These are phyloP conservation scores for Aspergillus puulaauensis DNA, from an alignment of 2,329 filamentous ascomycete species.

Conservation along the genomic window DNA sequence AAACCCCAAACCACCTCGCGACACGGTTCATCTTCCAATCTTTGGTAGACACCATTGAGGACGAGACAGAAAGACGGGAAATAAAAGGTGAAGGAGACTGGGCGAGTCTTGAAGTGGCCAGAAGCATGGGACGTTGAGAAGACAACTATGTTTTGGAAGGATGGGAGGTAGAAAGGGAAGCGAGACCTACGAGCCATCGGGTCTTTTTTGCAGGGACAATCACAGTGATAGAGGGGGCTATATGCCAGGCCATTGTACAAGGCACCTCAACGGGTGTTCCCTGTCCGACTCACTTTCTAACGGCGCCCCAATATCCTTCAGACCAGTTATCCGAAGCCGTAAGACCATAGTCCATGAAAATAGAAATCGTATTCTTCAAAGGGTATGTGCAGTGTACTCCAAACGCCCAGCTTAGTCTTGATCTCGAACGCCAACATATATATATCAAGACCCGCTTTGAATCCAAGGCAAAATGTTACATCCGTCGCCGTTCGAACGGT, in stretches of 20 bases:
- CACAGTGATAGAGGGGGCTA: background rate
- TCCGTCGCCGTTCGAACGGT: background rate
- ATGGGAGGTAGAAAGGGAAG: too few species aligned
- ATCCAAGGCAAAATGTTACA: background rate
- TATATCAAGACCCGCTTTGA: background rate
- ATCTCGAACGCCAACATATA: slow-evolving; percentile 8
- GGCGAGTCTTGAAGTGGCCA: background rate
- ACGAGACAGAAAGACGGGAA: background rate
- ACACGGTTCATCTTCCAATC: background rate
- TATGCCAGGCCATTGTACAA: background rate
- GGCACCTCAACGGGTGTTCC: background rate
- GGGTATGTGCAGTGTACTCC: slow-evolving; percentile 13
- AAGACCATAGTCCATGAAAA: background rate
- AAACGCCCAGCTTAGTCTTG: slow-evolving; percentile 11
- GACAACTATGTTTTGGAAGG: background rate
- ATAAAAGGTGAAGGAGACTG: background rate
- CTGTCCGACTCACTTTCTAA: too few species aligned
- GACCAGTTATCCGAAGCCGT: background rate
- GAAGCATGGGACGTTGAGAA: background rate
- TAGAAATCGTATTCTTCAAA: slow-evolving; percentile 2
- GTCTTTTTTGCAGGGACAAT: background rate
- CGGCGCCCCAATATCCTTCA: too few species aligned
- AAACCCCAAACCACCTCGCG: background rate
- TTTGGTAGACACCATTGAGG: background rate
- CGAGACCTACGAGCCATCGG: background rate